Conservation (phyloP, 2,329 filamentous ascomycete species). For the Daldinia sp. region DNA sequence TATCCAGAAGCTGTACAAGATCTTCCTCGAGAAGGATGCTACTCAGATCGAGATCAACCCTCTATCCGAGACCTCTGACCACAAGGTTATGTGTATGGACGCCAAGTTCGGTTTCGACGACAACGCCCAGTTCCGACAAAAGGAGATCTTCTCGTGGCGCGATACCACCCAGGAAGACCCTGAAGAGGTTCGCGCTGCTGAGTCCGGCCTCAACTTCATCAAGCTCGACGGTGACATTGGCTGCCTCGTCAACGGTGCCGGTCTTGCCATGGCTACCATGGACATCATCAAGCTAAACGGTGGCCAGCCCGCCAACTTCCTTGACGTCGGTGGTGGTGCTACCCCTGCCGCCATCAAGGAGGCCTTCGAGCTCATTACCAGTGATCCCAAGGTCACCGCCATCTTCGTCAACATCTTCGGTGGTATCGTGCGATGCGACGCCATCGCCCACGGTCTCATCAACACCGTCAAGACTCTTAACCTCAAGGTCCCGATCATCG, state of each 20-base stretch:
- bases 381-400: slow-evolving; percentile 95
- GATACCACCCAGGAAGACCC: slow-evolving; percentile 95
- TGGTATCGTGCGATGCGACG: slow-evolving; percentile 97
- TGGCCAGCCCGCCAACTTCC: slow-evolving; percentile 95
- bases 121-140: slow-evolving; percentile 98
- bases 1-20: slow-evolving; percentile 98
- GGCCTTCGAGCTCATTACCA: slow-evolving; percentile 98
- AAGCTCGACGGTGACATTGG: slow-evolving; percentile 99
- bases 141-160: slow-evolving; percentile 94
- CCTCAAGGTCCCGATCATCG: slow-evolving; percentile 95
- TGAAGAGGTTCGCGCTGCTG: slow-evolving; percentile 95
- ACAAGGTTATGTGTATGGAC: slow-evolving; percentile 99
- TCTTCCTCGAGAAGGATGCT: slow-evolving; percentile 98
- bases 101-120: slow-evolving; percentile 99
- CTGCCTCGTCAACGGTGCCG: slow-evolving; percentile 98
- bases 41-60: slow-evolving; percentile 99
- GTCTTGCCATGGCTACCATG: slow-evolving; percentile 99
- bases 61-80: slow-evolving; percentile 95
- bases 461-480: slow-evolving; percentile 94
- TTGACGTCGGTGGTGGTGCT: slow-evolving; percentile 97
- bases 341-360: slow-evolving; percentile 96
- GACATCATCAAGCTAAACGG: slow-evolving; percentile 99
- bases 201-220: slow-evolving; percentile 98
- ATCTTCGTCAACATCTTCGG: slow-evolving; percentile 99
- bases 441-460: slow-evolving; percentile 95